These are phyloP conservation scores for Penicillium fimorum DNA, from an alignment of 495 filamentous ascomycete genomes.

Conservation along the genomic window DNA sequence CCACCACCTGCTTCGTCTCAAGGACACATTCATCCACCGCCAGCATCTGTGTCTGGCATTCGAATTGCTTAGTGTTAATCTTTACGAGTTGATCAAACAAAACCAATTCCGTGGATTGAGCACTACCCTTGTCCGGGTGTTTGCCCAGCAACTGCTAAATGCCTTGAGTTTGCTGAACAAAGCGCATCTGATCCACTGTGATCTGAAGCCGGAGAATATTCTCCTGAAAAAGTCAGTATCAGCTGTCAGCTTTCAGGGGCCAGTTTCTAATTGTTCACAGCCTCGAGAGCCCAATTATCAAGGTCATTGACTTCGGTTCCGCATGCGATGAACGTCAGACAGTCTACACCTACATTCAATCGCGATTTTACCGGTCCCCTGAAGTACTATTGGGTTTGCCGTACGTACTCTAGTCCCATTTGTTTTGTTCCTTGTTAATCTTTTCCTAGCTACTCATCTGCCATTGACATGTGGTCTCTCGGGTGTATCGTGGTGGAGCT, in stretches of 20 bases:
- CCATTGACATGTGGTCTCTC: conserved; percentile 99
- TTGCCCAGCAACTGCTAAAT: conserved; percentile 94
- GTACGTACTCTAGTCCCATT: conserved; percentile 38
- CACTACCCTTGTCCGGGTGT: conserved; percentile 95
- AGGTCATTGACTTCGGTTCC: conserved; percentile 99
- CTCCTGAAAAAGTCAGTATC: conserved; percentile 81
- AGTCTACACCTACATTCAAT: conserved; percentile 99
- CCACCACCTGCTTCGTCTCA: conserved; percentile 91
- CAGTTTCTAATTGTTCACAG: conserved; percentile 34
- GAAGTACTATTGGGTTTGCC: conserved; percentile 93
- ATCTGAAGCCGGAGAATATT: conserved; percentile 98
- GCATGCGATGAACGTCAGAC: conserved; percentile 98
- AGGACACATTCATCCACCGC: conserved; percentile 97
- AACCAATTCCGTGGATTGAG: conserved; percentile 98
- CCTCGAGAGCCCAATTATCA: conserved; percentile 98
- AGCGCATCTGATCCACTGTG: conserved; percentile 95
- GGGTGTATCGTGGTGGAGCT: conserved; percentile 99
- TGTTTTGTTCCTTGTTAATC: conserved; percentile 17
- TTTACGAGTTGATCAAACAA: conserved; percentile 99
- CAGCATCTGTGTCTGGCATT: conserved; percentile 98
- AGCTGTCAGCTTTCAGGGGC: no score
- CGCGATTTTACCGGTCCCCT: conserved; percentile 94
- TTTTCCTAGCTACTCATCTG: conserved; percentile 76
- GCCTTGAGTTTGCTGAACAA: conserved; percentile 93
- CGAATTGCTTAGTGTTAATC: conserved; percentile 93